Percentiles rank a stretch among this genome's conserved stretches.
Conservation (phyloP, 179 eudicot genomes). For the Silene noctiflora region DNA sequence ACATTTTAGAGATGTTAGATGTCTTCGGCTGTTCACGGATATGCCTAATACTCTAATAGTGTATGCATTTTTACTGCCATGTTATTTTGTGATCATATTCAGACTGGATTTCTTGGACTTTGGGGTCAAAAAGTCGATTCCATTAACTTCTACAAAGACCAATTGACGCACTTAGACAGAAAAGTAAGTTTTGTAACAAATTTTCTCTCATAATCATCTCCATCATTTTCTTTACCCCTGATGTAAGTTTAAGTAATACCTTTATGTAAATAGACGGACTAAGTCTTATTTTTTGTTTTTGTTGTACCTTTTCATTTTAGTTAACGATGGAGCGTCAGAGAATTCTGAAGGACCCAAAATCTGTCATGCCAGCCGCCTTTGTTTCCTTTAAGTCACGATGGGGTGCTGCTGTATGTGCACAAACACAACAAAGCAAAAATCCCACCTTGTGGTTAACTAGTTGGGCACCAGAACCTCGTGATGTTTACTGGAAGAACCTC, state of each 20-base stretch:
- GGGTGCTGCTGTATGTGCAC: conserved; percentile 94
- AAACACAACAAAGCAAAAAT: conserved; percentile 76
- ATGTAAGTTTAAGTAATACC: background rate
- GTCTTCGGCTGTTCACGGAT: background rate
- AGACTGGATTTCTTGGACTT: conserved; percentile 86
- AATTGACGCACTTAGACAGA: conserved; percentile 53
- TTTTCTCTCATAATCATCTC: background rate
- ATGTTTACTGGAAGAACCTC: conserved; percentile 76
- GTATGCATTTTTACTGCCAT: conserved; percentile 1
- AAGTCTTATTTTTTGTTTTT: background rate
- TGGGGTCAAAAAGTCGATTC: conserved; percentile 78
- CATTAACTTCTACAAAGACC: conserved; percentile 60
- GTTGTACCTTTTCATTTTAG: conserved; percentile 31
- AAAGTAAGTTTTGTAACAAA: conserved; percentile 41
- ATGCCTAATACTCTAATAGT: background rate
- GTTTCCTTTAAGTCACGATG: conserved; percentile 83
- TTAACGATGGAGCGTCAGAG: conserved; percentile 70
- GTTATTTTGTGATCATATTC: conserved; percentile 24
- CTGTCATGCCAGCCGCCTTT: conserved; percentile 65
- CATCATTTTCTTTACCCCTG: background rate
- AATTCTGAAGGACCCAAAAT: conserved; percentile 61
- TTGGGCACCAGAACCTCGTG: conserved; percentile 96
- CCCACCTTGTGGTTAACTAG: conserved; percentile 75
- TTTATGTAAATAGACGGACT: background rate
- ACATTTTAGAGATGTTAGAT: background rate